Evolutionary conservation across 345 rosid species (phyloP), one percentile per base, ranked within the genome.

Genomic region (Gynandropsis gynandra): DNA sequence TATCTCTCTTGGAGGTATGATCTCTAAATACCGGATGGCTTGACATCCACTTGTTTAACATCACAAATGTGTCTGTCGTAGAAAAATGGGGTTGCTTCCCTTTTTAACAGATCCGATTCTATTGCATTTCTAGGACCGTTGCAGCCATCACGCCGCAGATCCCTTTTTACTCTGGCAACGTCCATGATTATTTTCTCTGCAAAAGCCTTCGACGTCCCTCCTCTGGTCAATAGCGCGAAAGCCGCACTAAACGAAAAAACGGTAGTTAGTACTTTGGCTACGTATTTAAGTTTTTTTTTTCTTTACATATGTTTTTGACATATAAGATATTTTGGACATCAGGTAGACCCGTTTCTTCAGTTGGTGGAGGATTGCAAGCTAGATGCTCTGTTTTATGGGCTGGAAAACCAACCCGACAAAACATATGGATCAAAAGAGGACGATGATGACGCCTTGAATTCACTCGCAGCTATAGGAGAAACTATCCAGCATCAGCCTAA

Each of bases 111-210:
- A 65, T 16, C 40, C 54, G 14, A 34, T 52, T 67, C 40, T 49
- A n/a, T 62, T 43, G 45, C 61, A 57, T 58, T 61, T 50, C 19
- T 72, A 83, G 92, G 76, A 59, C 74, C 74, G 27, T 40, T 83
- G 66, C 75, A 72, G 58, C 84, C 92, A 51, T 80, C 87, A 56
- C 70, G 73, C n/a, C 72, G 87, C 12, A 68, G 84, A 64, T 80
- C 82, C 16, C 76, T 80, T 48, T 78, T 66, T 48, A 78, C 69
- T 35, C 52, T 83, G 47, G 74, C 84, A 38, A 70, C 80, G 58
- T 72, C 75, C n/a, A 80, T 80, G 87, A 78, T 80, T 21, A 61
- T 76, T 36, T 78, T 83, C 68, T 64, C 78, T 24, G 68, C 92
- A 50, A 74, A 71, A 73, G 81, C 85, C 51, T 78, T 64, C 69